Percentiles rank a stretch among this genome's conserved stretches.
phyloP scores from a whole-genome alignment of 1,284 basidiomycete genomes.

The Moesziomyces sp. region DNA sequence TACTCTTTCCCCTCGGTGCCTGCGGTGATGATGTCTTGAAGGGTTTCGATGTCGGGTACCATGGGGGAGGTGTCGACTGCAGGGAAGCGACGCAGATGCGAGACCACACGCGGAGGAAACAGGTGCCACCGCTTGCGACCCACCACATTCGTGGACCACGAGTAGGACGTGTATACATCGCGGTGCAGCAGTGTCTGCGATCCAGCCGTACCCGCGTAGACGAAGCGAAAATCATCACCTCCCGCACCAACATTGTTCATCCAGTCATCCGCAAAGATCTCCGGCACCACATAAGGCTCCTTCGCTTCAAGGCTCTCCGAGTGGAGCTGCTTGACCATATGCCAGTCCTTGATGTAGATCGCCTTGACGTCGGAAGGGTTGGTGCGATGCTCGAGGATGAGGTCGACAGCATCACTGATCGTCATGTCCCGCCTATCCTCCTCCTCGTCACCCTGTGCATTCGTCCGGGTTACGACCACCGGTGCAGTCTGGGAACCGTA shows the following conservation, averaged over 20 bases:
- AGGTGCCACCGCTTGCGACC: slow-evolving; percentile 73
- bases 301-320: slow-evolving; percentile 10
- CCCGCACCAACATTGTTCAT: slow-evolving; percentile 56
- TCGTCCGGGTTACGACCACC: slow-evolving; percentile 22
- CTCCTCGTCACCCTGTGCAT: background rate
- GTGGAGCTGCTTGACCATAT: slow-evolving; percentile 68
- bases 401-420: slow-evolving; percentile 30
- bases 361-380: slow-evolving; percentile 20
- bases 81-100: slow-evolving; percentile 64
- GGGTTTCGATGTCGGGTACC: slow-evolving; percentile 23
- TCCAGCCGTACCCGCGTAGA: slow-evolving; percentile 54
- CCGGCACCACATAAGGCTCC: slow-evolving; percentile 70
- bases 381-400: slow-evolving; percentile 12
- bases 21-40: background rate
- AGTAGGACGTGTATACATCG: slow-evolving; percentile 71
- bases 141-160: slow-evolving; percentile 73
- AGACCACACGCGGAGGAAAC: slow-evolving; percentile 70
- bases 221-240: slow-evolving; percentile 70
- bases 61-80: slow-evolving; percentile 54
- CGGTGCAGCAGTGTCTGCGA: slow-evolving; percentile 55
- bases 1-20: background rate
- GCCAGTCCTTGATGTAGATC: slow-evolving; percentile 74
- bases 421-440: slow-evolving; percentile 36
- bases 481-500: slow-evolving; percentile 46
- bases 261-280: slow-evolving; percentile 72